Evolutionary conservation across 345 rosid species (phyloP).

Genomic region (Aethionema arabicum): DNA sequence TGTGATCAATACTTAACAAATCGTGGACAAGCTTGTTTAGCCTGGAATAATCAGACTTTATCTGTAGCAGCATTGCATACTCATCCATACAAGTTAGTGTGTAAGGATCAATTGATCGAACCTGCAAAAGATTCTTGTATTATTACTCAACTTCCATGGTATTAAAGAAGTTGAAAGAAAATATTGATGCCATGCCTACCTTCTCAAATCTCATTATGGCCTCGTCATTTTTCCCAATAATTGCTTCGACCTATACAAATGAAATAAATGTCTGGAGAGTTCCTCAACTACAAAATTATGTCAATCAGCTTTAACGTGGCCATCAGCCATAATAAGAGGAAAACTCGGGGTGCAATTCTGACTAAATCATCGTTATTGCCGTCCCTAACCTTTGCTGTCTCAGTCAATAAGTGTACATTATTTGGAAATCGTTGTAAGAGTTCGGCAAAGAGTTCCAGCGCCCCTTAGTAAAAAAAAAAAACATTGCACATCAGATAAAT

Average conservation of each 20-base stretch:
- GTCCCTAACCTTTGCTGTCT: constrained; percentile 83
- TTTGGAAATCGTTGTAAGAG: constrained; percentile 90
- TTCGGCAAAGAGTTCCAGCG: constrained; percentile 78
- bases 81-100: constrained; percentile 89
- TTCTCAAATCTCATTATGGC: constrained; percentile 89
- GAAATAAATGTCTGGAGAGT: constrained; percentile 33
- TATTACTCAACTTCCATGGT: constrained; percentile 2
- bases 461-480: constrained; percentile 52
- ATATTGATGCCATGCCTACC: constrained; percentile 40
- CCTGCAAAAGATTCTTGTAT: constrained; percentile 50
- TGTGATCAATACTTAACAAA: constrained; percentile 75
- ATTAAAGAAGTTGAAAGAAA: constrained; percentile 3
- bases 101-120: constrained; percentile 87
- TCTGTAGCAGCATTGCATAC: constrained; percentile 92
- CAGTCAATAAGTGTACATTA: constrained; percentile 83
- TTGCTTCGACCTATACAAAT: constrained; percentile 80
- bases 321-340: not conserved
- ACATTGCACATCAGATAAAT: constrained; percentile 8
- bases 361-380: not conserved
- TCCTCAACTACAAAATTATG: constrained; percentile 24
- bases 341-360: not conserved
- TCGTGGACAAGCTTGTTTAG: constrained; percentile 92
- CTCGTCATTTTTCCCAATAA: constrained; percentile 87
- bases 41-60: constrained; percentile 75
- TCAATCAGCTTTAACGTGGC: constrained; percentile 16